Percentiles rank a stretch among this genome's conserved stretches.
These are phyloP conservation scores for Sphaerostilbella broomeana DNA, from an alignment of 2,329 filamentous ascomycete genomes.

Conservation along the genomic window DNA sequence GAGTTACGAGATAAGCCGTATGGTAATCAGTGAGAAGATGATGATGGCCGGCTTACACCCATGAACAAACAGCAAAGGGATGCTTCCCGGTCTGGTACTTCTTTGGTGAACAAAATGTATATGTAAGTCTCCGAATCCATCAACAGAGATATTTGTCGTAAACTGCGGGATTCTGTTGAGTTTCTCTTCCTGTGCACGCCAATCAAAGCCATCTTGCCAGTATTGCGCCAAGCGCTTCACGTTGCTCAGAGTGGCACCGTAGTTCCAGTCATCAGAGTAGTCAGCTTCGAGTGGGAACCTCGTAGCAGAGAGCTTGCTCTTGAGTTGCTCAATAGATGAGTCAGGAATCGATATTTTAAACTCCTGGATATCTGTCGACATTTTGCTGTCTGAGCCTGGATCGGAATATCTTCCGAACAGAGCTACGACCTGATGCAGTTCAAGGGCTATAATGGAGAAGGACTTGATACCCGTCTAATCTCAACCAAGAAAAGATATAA, in stretches of 20 bases:
- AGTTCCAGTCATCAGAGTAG: constrained; percentile 29
- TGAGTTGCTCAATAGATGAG: constrained; percentile 22
- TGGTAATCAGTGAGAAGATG: neutral
- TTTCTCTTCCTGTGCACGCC: constrained; percentile 51
- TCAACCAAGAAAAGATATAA: no score
- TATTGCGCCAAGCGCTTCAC: constrained; percentile 29
- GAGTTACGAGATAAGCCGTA: neutral
- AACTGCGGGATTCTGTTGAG: constrained; percentile 57
- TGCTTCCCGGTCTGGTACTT: constrained; percentile 43
- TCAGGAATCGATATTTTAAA: constrained; percentile 32
- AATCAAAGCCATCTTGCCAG: constrained; percentile 50
- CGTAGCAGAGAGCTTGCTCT: constrained; percentile 26
- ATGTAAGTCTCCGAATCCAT: constrained; percentile 52
- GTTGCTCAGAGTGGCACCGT: constrained; percentile 26
- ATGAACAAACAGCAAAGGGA: constrained; percentile 63
- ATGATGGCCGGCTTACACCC: constrained; percentile 39
- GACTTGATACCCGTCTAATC: no score
- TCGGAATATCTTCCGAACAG: no score
- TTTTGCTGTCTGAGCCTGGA: neutral
- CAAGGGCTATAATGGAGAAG: no score
- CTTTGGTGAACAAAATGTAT: constrained; percentile 60
- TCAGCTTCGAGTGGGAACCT: constrained; percentile 24
- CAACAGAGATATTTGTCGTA: constrained; percentile 43
- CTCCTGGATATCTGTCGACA: constrained; percentile 21
- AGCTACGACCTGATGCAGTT: no score